phyloP scores from a whole-genome alignment of 176 grass and related monocot species.

The Leersia perrieri region DNA sequence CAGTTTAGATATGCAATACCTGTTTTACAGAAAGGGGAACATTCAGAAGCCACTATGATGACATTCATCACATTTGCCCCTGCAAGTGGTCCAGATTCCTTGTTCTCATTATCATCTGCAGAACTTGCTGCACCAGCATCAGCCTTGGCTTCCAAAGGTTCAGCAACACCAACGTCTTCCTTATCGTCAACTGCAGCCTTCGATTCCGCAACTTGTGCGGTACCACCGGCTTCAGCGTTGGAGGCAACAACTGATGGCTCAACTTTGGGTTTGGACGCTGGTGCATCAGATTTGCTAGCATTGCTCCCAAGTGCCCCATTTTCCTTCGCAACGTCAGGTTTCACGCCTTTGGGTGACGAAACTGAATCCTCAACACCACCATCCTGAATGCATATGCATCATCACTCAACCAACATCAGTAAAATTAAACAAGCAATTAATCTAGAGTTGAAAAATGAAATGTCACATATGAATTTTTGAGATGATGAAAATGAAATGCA shows the following conservation, averaged over 20 bases:
- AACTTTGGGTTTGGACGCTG: not conserved
- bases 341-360: slow-evolving; percentile 18
- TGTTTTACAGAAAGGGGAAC: slow-evolving; percentile 91
- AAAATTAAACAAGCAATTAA: not conserved
- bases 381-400: not conserved
- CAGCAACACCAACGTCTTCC: slow-evolving; percentile 13
- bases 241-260: not conserved
- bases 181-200: slow-evolving; percentile 1
- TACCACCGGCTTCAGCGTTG: not conserved
- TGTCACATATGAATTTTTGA: not conserved
- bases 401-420: not conserved
- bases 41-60: slow-evolving; percentile 85
- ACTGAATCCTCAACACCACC: not conserved
- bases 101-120: slow-evolving; percentile 14
- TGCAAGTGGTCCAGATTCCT: slow-evolving; percentile 55
- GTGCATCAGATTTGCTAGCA: not conserved
- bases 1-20: slow-evolving; percentile 31
- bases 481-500: not conserved
- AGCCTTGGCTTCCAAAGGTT: slow-evolving; percentile 21
- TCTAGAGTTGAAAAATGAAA: not conserved
- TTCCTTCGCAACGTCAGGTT: slow-evolving; percentile 8
- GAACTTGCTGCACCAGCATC: slow-evolving; percentile 1
- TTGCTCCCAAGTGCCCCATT: slow-evolving; percentile 10
- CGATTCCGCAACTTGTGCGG: slow-evolving; percentile 4
- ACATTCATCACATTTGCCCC: slow-evolving; percentile 95